A percentile compares a stretch with the other conserved stretches of the same genome.
Evolutionary conservation across 345 rosid species (phyloP).

Genomic region (Hevea brasiliensis): DNA sequence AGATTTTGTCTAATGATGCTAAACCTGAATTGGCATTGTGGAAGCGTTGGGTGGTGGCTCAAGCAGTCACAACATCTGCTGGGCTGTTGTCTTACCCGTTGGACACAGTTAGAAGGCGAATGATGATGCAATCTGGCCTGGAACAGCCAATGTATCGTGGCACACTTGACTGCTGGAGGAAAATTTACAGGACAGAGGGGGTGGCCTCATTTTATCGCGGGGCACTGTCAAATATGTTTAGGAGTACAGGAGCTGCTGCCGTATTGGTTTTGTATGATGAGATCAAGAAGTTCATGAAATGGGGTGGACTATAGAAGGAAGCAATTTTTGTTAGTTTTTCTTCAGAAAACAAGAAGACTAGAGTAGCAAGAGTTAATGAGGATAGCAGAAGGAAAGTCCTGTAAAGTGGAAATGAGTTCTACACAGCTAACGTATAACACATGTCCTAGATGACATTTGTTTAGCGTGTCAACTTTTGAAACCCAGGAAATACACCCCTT

Average conservation of each 20-base stretch:
- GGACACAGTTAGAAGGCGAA: constrained; percentile 87
- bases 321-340: constrained; percentile 6
- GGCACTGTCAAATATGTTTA: constrained; percentile 77
- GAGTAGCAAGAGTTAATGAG: constrained; percentile 3
- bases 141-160: constrained; percentile 64
- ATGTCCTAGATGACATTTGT: constrained; percentile 21
- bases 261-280: constrained; percentile 87
- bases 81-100: constrained; percentile 89
- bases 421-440: constrained; percentile 11
- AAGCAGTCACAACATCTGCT: constrained; percentile 85
- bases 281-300: constrained; percentile 77
- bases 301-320: constrained; percentile 59
- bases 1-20: constrained; percentile 56
- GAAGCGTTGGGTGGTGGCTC: constrained; percentile 91
- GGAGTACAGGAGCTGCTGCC: constrained; percentile 92
- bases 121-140: constrained; percentile 97
- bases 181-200: constrained; percentile 70
- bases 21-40: constrained; percentile 62
- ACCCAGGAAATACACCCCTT: constrained; percentile 14
- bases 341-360: constrained; percentile 9
- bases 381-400: constrained; percentile 19
- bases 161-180: constrained; percentile 86
- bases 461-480: constrained; percentile 13
- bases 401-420: constrained; percentile 20
- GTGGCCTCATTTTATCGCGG: constrained; percentile 83